Evolutionary conservation across 2,329 filamentous ascomycete genomes (phyloP).

Genomic region (Trichoderma pleuroti): DNA sequence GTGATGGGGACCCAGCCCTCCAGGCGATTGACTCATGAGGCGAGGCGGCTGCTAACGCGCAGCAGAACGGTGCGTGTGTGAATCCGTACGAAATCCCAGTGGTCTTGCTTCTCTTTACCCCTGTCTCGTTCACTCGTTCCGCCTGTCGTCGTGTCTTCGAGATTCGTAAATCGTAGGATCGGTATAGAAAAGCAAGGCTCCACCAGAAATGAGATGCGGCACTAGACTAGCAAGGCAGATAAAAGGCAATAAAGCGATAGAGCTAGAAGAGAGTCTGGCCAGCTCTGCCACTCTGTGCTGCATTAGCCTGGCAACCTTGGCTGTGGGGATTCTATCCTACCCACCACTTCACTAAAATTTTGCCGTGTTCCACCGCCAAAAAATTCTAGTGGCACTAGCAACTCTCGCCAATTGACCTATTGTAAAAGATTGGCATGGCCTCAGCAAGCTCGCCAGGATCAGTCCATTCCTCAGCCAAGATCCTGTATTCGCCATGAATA

Average conservation of each 20-base stretch:
- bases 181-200: neutral
- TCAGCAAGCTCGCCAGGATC: conserved; percentile 13
- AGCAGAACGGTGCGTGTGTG: neutral
- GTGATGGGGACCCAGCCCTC: conserved; percentile 54
- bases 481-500: conserved; percentile 53
- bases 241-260: neutral
- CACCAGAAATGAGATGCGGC: neutral
- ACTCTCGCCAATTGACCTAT: conserved; percentile 5
- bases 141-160: neutral
- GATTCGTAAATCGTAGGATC: neutral
- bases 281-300: neutral
- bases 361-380: conserved; percentile 47
- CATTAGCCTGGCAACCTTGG: neutral
- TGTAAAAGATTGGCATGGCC: conserved; percentile 16
- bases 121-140: neutral
- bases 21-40: conserved; percentile 49
- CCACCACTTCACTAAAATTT: conserved; percentile 30
- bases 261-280: neutral
- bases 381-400: conserved; percentile 26
- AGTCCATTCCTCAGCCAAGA: conserved; percentile 4
- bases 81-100: neutral
- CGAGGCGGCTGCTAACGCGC: neutral
- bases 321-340: conserved; percentile 4
- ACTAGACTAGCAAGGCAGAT: neutral
- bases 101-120: neutral